Evolutionary conservation across 78 protist genomes (phyloP).

Genomic region (Acrasis kona): DNA sequence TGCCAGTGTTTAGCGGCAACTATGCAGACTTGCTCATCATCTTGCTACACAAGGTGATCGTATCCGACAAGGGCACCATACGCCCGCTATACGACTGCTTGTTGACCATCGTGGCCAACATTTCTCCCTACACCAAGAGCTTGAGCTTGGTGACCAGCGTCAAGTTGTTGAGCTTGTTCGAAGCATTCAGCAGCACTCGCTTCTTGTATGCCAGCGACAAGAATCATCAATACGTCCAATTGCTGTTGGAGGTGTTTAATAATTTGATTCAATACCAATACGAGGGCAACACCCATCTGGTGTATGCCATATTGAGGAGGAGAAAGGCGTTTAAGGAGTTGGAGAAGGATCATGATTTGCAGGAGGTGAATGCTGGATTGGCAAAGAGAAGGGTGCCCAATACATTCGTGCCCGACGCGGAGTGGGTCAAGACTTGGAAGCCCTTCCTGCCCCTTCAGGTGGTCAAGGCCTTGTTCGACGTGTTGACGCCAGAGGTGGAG

Average conservation of each 20-base stretch:
- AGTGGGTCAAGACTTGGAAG: constrained; percentile 44
- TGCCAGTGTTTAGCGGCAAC: constrained; percentile 12
- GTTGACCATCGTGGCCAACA: constrained; percentile 44
- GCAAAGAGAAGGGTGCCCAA: constrained; percentile 1
- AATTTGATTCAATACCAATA: constrained; percentile 65
- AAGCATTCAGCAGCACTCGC: neutral
- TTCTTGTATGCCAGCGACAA: neutral
- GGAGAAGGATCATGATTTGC: neutral
- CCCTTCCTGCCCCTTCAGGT: constrained; percentile 31
- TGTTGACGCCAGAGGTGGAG: constrained; percentile 42
- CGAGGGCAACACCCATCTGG: constrained; percentile 50
- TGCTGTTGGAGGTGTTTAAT: constrained; percentile 47
- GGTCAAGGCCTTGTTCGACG: constrained; percentile 24
- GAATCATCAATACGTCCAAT: constrained; percentile 31
- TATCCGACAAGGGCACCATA: neutral
- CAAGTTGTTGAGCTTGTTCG: constrained; percentile 47
- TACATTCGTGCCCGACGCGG: constrained; percentile 33
- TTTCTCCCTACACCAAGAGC: constrained; percentile 60
- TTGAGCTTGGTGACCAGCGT: constrained; percentile 45
- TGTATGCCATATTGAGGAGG: constrained; percentile 46
- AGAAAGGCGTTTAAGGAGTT: constrained; percentile 31
- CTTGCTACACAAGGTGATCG: constrained; percentile 4
- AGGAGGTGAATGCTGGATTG: neutral
- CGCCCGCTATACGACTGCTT: constrained; percentile 20
- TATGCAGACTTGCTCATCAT: constrained; percentile 28